Evolutionary conservation across 2,329 filamentous ascomycete genomes (phyloP), one percentile per base, ranked within the genome.

Genomic region (Aspergillus sp.): DNA sequence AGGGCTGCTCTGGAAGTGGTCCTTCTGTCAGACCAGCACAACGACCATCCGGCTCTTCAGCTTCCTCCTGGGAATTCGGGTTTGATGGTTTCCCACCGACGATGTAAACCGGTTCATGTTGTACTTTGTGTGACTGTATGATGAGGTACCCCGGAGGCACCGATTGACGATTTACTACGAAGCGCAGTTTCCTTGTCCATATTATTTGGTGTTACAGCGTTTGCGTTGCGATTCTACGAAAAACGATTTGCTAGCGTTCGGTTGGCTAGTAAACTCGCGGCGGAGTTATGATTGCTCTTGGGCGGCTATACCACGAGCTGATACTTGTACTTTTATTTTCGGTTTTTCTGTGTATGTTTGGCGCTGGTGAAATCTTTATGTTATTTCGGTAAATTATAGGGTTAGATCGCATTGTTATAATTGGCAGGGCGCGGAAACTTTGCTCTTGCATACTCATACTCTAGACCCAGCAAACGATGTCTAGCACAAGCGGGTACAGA

Each of bases 131-230:
- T 7, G 17, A 17, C 34, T 41, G 9, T 13, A 41, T 41, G 34
- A 41, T 3, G 13, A 50, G 54, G 54, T 30, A 17, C 47, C 34
- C 54, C 19, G 31, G 38, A 57, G 31, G 48, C 34, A 5, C 25
- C 52, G 28, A 52, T 49, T 46, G 34, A 52, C 31, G 55, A 57
- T 30, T 57, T 51, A 57, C 25, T 50, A 5, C 17, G 34, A 15
- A 38, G 45, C 8, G 13, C 34, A 34, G 11, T 8, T 41, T 50
- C 11, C 34, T 38, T 13, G 34, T 38, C 15, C 34, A 41, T 28
- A 28, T 41, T 41, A 41, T 41, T 41, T 41, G 34, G 34, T 41
- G 34, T 41, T 41, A 41, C 34, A 41, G 34, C 34, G 34, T 5
- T 41, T 41, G 34, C 11, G 34, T 5, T 41, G 11, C 11, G 11